Conservation (phyloP, 805 yeast genomes). For the Candida endomychidarum region DNA sequence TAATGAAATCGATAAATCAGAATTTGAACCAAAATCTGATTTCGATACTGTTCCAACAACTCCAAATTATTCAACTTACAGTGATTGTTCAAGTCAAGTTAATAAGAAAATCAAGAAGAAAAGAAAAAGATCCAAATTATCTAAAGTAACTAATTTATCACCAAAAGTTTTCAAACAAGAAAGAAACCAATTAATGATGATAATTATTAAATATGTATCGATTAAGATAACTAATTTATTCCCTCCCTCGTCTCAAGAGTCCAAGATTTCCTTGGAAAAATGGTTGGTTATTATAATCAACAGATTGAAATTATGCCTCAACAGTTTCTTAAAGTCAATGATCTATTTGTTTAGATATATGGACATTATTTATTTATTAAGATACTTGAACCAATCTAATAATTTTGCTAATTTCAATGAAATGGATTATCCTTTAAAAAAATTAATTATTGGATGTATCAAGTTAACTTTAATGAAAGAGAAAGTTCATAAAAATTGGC, state of each 20-base stretch:
- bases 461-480: conserved; percentile 38
- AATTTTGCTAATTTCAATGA: conserved; percentile 44
- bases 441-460: conserved; percentile 43
- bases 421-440: conserved; percentile 43
- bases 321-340: conserved; percentile 40
- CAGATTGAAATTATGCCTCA: conserved; percentile 35
- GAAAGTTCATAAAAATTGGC: conserved; percentile 30
- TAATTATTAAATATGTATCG: conserved; percentile 42
- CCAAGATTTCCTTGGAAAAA: conserved; percentile 40
- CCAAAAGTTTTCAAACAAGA: conserved; percentile 29
- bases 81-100: background rate
- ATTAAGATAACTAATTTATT: conserved; percentile 44
- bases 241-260: conserved; percentile 35
- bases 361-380: conserved; percentile 45
- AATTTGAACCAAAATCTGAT: conserved; percentile 1
- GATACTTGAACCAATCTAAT: conserved; percentile 46
- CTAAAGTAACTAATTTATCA: conserved; percentile 11
- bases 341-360: conserved; percentile 46
- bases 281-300: conserved; percentile 38
- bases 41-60: conserved; percentile 2
- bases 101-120: conserved; percentile 1
- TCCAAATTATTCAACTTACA: background rate
- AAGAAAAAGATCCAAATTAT: conserved; percentile 5
- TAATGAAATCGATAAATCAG: too few species aligned
- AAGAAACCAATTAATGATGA: conserved; percentile 40